Base-by-base conservation (phyloP, 2,329 filamentous ascomycete genomes). In the Cladophialophora chaetospira region DNA sequence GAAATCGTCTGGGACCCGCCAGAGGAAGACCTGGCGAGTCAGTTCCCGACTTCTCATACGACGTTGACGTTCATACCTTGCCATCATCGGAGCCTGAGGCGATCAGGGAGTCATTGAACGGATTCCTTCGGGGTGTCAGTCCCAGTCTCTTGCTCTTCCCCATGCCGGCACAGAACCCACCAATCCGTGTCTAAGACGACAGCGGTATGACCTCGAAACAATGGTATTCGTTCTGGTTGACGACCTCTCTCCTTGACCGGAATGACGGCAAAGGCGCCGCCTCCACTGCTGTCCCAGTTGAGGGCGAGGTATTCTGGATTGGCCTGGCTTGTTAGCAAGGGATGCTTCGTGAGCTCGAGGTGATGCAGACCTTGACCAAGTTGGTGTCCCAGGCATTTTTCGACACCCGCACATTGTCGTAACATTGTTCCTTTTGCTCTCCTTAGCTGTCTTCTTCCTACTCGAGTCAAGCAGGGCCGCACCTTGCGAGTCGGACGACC, bases 361-460 rank as follows among this genome's bases (percentile, higher is more conserved):
- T 63, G 57, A 55, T 60, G 71, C 81, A 73, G 75, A 95, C 91
- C 88, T 97, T 97, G 78, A 97, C 84, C 71, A 99, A 80, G 79
- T 99, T 99, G 70, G 92, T 97, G 75, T 99, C 94, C 94, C 94
- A 99, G 54, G 94, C 94, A 86, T 99, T 99, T 76, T 88, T 90
- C 71, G 91, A 97, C 75, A 99, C 91, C 73, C 91, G 90, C 67
- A 99, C 80, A 76, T 97, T 97, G 76, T 99, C 94, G 78, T 97
- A 99, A 81, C 92, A 97, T 83, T 90, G 89, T 75, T 99, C 94
- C 84, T 86, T 53, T 45, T 57, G 17, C 46, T 46, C 50, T 63
- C 46, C n/a, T 61, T 62, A 59, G 55, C 57, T 29, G 21, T n/a
- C 33, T 54, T 42, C 55, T 36, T 43, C 38, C 26, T 5, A 48